A percentile compares a stretch with the other conserved stretches of the same genome.
Conservation (phyloP, 345 rosid genomes). For the Trapa incisa region DNA sequence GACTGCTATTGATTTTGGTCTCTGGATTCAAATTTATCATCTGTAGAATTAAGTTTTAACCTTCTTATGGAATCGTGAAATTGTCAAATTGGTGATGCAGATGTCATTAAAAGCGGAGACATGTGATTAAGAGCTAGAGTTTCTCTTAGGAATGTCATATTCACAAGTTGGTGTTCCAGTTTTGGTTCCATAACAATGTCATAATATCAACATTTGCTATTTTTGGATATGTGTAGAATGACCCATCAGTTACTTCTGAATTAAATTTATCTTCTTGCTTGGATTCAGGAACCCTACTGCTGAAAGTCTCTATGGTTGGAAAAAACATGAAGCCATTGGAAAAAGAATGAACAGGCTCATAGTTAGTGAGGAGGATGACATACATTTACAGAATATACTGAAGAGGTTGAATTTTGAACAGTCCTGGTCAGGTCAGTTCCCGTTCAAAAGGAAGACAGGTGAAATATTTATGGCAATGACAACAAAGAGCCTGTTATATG, state of each 20-base stretch:
- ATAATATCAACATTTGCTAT: not conserved
- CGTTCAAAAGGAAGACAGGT: conserved; percentile 57
- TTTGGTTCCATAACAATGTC: not conserved
- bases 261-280: not conserved
- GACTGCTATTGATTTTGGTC: not conserved
- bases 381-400: conserved; percentile 27
- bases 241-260: not conserved
- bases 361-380: conserved; percentile 40
- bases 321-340: conserved; percentile 52
- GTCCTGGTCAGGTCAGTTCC: conserved; percentile 85
- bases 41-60: not conserved
- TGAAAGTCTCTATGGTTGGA: conserved; percentile 75
- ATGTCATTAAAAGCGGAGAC: not conserved
- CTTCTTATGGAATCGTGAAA: not conserved
- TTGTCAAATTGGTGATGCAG: not conserved
- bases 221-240: not conserved
- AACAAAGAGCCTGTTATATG: conserved; percentile 56
- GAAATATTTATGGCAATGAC: conserved; percentile 55
- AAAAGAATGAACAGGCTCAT: conserved; percentile 38
- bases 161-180: not conserved
- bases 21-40: not conserved
- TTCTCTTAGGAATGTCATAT: not conserved
- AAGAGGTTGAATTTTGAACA: conserved; percentile 35
- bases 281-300: conserved; percentile 66
- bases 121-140: not conserved